phyloP scores from a whole-genome alignment of 805 yeast genomes.

The Pichia exigua region DNA sequence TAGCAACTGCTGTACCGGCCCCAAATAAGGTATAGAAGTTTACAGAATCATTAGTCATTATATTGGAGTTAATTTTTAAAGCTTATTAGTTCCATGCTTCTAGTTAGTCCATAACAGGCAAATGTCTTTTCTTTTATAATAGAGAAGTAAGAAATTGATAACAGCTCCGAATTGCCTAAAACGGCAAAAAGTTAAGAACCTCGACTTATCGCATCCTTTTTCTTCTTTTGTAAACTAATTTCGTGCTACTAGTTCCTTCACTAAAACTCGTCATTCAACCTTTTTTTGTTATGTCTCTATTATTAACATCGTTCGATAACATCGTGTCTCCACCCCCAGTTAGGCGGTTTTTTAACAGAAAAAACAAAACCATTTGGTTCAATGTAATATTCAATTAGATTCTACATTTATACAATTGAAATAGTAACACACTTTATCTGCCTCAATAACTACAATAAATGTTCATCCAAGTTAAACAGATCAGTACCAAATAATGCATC shows the following conservation, averaged over 20 bases:
- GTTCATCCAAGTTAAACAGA: constrained; percentile 7
- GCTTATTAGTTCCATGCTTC: neutral
- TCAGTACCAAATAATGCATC: constrained; percentile 27
- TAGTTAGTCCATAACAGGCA: neutral
- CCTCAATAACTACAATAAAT: neutral
- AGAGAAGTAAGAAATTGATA: neutral
- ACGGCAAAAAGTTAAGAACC: neutral
- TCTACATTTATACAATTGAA: too few relatives aligned
- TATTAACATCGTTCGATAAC: too few relatives aligned
- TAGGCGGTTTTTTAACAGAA: too few relatives aligned
- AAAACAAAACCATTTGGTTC: too few relatives aligned
- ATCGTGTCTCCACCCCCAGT: too few relatives aligned
- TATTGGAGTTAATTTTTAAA: neutral
- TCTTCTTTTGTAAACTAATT: neutral
- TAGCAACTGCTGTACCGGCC: constrained; percentile 21
- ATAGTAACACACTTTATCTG: neutral
- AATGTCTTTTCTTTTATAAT: neutral
- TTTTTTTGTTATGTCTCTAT: too few relatives aligned
- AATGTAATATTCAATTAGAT: neutral
- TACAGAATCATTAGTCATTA: constrained; percentile 1
- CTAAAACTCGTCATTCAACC: too few relatives aligned
- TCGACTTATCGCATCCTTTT: neutral
- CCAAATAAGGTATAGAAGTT: constrained; percentile 12
- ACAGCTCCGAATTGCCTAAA: constrained; percentile 7
- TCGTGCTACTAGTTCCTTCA: too few relatives aligned